Base-by-base conservation (phyloP, 331 rosid species). In the Acacia pycnantha region DNA sequence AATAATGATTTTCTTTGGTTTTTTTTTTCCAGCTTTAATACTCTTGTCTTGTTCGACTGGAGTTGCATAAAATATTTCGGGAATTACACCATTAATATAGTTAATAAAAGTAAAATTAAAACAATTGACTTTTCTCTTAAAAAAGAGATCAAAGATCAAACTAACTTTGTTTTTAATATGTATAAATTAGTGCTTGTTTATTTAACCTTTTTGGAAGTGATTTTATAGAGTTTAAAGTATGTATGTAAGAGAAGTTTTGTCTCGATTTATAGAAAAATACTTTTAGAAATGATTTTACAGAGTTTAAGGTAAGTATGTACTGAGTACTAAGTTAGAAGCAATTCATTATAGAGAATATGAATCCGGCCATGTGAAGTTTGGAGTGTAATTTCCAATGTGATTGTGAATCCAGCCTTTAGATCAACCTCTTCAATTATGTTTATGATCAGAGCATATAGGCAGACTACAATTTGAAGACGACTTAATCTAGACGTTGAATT, bases 191-290 rank as follows among this genome's bases (percentile, higher is more conserved):
- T 37, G 41, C 2, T 37, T 37, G 41, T 37, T 37, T 37, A 6
- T 37, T 37, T 37, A 37, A 37, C 41, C 1, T 37, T 37, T 37
- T 37, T 37, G 6, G 1, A 37, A 37, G 41, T 37, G 8, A 37
- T 37, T 37, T 37, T 37, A 37, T 5, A 0, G 8, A 37, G 41
- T 37, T 37, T 0, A 5, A 6, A 0, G 41, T 37, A 37, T 0
- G 8, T 6, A 37, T 37, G 1, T 37, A 37, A 37, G 8, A 5
- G 0, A 8, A 6, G 1, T 37, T 37, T 37, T 37, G 0, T 37
- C 1, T 37, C 1, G 1, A 0, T 1, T 4, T 37, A 37, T 37
- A 1, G 8, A 37, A 37, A 37, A 37, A 1, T 6, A 1, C 1
- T 37, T 37, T 37, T n/a, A n/a, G n/a, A n/a, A n/a, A n/a, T n/a